Conservation (phyloP, 164 flowering plant genomes). For the Piper betle region DNA sequence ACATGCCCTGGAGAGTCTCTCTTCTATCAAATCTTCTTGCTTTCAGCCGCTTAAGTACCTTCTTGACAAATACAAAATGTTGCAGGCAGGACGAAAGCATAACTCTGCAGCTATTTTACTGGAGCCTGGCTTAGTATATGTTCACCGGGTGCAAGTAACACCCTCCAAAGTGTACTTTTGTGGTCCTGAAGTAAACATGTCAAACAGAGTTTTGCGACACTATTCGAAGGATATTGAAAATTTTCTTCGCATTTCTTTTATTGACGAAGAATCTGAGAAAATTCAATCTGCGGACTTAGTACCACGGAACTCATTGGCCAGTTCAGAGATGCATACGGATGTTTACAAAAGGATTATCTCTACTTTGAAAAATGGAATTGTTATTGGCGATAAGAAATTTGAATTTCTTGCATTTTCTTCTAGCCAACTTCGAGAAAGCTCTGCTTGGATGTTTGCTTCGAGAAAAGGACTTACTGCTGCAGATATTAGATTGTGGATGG, state of each 20-base stretch:
- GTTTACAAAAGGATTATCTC: constrained; percentile 51
- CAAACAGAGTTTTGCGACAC: constrained; percentile 61
- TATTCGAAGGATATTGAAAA: constrained; percentile 39
- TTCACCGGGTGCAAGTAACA: constrained; percentile 65
- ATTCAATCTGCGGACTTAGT: constrained; percentile 44
- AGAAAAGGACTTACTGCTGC: constrained; percentile 37
- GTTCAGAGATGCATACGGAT: constrained; percentile 21
- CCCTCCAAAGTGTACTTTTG: constrained; percentile 63
- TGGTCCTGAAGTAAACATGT: constrained; percentile 73
- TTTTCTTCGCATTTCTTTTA: constrained; percentile 69
- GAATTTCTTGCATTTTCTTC: constrained; percentile 91
- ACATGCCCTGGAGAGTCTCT: constrained; percentile 54
- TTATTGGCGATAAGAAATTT: constrained; percentile 68
- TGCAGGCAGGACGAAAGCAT: constrained; percentile 11
- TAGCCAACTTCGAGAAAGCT: constrained; percentile 72
- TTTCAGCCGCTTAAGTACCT: constrained; percentile 77
- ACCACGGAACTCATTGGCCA: constrained; percentile 21
- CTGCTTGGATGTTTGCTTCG: constrained; percentile 92
- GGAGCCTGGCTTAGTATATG: constrained; percentile 60
- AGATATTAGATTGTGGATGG: constrained; percentile 69
- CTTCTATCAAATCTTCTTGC: constrained; percentile 51
- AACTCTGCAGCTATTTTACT: constrained; percentile 29
- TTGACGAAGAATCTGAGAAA: constrained; percentile 67
- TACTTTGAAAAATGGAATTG: constrained; percentile 45
- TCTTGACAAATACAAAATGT: constrained; percentile 30